Conservation (phyloP, 169 alveolate genomes). For the Eimeria tenella region DNA sequence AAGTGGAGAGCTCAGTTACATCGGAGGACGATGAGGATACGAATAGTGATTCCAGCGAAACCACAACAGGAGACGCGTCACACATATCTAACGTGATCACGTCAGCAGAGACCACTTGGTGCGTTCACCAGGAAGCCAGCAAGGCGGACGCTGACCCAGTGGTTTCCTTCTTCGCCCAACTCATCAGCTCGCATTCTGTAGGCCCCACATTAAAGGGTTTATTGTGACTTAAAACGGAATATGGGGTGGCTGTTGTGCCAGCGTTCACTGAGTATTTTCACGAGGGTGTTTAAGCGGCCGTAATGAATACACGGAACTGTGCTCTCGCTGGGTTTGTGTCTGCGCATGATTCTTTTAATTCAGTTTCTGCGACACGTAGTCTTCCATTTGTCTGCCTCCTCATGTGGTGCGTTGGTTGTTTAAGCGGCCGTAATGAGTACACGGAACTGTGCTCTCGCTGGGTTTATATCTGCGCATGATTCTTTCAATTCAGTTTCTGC, state of each 20-base stretch:
- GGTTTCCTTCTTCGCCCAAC: conserved; percentile 57
- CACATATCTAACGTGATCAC: not conserved
- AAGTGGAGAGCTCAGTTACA: too few species aligned
- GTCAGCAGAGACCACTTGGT: conserved; percentile 17
- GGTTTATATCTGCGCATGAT: not conserved
- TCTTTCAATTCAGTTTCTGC: not conserved
- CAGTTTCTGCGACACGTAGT: too few species aligned
- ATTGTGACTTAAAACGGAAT: not conserved
- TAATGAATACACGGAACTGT: too few species aligned
- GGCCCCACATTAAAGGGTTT: not conserved
- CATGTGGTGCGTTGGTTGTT: not conserved
- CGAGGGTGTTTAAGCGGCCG: not conserved
- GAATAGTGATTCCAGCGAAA: conserved; percentile 35
- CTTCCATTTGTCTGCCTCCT: too few species aligned
- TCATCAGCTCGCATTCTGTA: conserved; percentile 47
- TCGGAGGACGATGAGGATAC: not conserved
- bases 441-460: too few species aligned
- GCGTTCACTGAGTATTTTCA: not conserved
- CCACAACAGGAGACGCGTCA: not conserved
- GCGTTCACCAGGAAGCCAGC: conserved; percentile 28
- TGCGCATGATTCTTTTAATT: not conserved
- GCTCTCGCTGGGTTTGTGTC: not conserved
- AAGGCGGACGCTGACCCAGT: conserved; percentile 28
- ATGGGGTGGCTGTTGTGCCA: not conserved
- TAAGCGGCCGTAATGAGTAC: not conserved